phyloP scores from a whole-genome alignment of 495 filamentous ascomycete genomes.

The Oleoguttula mirabilis region DNA sequence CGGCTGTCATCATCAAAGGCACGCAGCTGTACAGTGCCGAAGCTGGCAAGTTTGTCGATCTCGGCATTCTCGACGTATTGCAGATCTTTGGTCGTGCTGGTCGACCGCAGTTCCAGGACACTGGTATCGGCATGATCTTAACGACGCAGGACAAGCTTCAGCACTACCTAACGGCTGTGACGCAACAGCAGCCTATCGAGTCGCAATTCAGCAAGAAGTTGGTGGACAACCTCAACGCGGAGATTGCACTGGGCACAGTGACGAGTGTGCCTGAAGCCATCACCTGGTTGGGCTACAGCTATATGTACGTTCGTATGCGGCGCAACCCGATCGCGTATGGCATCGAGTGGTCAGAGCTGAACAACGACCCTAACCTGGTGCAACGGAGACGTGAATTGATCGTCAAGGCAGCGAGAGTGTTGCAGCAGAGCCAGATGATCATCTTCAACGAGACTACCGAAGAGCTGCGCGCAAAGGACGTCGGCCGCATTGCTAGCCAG shows the following conservation, averaged over 20 bases:
- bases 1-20: constrained; percentile 95
- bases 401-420: constrained; percentile 69
- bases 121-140: constrained; percentile 91
- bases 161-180: constrained; percentile 90
- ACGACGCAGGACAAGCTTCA: constrained; percentile 83
- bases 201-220: constrained; percentile 81
- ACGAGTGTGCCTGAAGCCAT: constrained; percentile 89
- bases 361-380: constrained; percentile 74
- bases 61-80: constrained; percentile 92
- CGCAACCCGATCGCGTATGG: constrained; percentile 84
- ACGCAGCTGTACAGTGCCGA: constrained; percentile 93
- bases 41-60: constrained; percentile 90
- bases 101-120: constrained; percentile 91
- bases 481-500: constrained; percentile 92
- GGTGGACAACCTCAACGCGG: constrained; percentile 93
- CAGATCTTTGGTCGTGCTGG: constrained; percentile 98
- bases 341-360: constrained; percentile 87
- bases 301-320: constrained; percentile 92
- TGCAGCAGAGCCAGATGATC: constrained; percentile 94
- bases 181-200: constrained; percentile 91
- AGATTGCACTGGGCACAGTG: constrained; percentile 87
- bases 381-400: constrained; percentile 70
- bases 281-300: constrained; percentile 95
- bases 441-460: constrained; percentile 92
- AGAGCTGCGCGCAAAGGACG: constrained; percentile 80